A percentile compares a stretch with the other conserved stretches of the same genome.
Conservation (phyloP, 805 yeast species). For the Saccharomycopsis schoenii region DNA sequence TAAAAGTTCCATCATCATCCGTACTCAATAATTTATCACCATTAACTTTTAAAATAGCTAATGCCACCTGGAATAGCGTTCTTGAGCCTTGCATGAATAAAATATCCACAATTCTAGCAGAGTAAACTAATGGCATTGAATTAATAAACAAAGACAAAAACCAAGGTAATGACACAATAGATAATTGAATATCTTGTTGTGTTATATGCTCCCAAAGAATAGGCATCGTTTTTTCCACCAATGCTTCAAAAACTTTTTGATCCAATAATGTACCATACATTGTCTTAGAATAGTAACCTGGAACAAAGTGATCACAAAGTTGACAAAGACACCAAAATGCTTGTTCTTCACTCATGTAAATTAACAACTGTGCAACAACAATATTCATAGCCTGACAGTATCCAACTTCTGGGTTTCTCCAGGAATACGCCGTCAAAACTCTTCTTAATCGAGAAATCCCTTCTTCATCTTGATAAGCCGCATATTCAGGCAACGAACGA, state of each 20-base stretch:
- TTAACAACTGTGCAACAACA: slow-evolving; percentile 67
- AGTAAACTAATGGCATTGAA: slow-evolving; percentile 90
- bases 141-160: slow-evolving; percentile 81
- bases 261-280: slow-evolving; percentile 96
- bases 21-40: slow-evolving; percentile 74
- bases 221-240: slow-evolving; percentile 87
- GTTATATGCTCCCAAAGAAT: slow-evolving; percentile 73
- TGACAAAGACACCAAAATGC: slow-evolving; percentile 87
- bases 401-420: slow-evolving; percentile 96
- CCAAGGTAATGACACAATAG: slow-evolving; percentile 95
- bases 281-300: slow-evolving; percentile 93
- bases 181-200: slow-evolving; percentile 75
- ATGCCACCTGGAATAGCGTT: slow-evolving; percentile 83
- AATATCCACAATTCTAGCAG: slow-evolving; percentile 84
- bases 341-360: slow-evolving; percentile 91
- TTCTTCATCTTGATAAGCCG: slow-evolving; percentile 80
- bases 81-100: slow-evolving; percentile 85
- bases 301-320: slow-evolving; percentile 76
- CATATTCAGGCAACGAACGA: slow-evolving; percentile 90
- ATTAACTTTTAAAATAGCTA: slow-evolving; percentile 81
- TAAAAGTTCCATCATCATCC: slow-evolving; percentile 88
- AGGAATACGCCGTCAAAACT: slow-evolving; percentile 87
- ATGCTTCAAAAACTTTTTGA: slow-evolving; percentile 84
- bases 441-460: slow-evolving; percentile 81
- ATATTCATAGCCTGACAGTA: slow-evolving; percentile 99